Conservation (phyloP, 768 basidiomycete species). For the Trametes villosa region DNA sequence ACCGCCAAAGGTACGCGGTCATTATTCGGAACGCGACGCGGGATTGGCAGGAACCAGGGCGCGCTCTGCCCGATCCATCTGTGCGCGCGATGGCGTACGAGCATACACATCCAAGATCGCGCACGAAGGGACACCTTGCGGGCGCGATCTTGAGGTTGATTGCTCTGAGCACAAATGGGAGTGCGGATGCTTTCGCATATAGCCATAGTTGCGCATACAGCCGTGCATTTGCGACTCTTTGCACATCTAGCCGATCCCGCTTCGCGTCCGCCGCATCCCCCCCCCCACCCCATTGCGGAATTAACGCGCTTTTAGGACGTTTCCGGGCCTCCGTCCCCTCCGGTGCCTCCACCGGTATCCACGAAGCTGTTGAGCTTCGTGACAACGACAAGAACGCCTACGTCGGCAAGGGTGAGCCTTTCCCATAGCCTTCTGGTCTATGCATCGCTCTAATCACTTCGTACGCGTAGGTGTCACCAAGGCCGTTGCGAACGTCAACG, state of each 20-base stretch:
- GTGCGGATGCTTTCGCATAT: neutral
- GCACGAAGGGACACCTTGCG: neutral
- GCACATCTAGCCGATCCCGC: constrained; percentile 1
- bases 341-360: constrained; percentile 96
- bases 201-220: neutral
- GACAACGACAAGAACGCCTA: constrained; percentile 93
- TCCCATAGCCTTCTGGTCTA: neutral
- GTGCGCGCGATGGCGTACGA: neutral
- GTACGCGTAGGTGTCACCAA: constrained; percentile 75
- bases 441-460: neutral
- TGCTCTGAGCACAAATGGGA: neutral
- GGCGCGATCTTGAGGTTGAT: neutral
- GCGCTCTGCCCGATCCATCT: neutral
- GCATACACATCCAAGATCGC: neutral
- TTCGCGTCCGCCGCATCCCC: neutral
- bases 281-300: constrained; percentile 8
- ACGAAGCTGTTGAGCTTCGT: constrained; percentile 98
- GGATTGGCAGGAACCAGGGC: neutral
- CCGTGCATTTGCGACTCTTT: neutral
- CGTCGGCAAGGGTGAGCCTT: constrained; percentile 85
- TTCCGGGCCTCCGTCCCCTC: constrained; percentile 97
- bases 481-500: constrained; percentile 95
- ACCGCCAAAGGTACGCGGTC: constrained; percentile 76
- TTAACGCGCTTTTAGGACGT: constrained; percentile 58
- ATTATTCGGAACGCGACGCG: constrained; percentile 12